Evolutionary conservation across 306 rosid species (phyloP), one percentile per base, ranked within the genome.

Genomic region (Rosa chinensis): DNA sequence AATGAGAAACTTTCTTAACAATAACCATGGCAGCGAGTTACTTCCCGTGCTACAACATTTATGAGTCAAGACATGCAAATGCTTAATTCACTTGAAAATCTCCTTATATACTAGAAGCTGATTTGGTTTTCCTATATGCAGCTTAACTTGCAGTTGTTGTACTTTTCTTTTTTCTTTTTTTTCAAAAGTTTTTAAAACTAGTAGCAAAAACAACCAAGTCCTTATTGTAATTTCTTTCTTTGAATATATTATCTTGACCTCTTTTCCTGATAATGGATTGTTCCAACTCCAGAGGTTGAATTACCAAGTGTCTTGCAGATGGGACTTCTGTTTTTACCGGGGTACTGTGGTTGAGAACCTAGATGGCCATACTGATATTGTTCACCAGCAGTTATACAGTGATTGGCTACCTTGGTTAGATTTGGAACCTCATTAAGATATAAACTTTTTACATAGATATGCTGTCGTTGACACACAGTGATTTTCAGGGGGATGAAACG

Each of bases 321-420:
- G 98, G 98, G 97, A 94, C 82, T 92, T 89, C 89, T 88, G 97
- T 84, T 78, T 83, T 74, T 85, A 83, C 64, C 75, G 74, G 45
- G 98, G 97, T 75, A 88, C 59, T 3, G 87, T 94, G 87, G 88
- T 94, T 74, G 98, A 94, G 81, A 94, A 88, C 87, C 71, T 90
- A 70, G 98, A 94, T 67, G 98, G 98, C 63, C 98, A 94, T 64
- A 90, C 98, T 18, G 98, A 94, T 84, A 92, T 94, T 53, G 73
- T 94, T 87, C 93, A 89, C 80, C 44, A 83, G 79, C 84, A 81
- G 74, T 39, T 92, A 10, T 89, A 89, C 85, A 90, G 86, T 43
- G 92, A 90, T 84, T 92, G 98, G 97, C 82, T 92, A 58, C 98
- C 97, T 70, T 82, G 98, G 98, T 95, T 79, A 90, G 85, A 79